phyloP scores from a whole-genome alignment of 441 rosid species.

The Omphalea diandra region DNA sequence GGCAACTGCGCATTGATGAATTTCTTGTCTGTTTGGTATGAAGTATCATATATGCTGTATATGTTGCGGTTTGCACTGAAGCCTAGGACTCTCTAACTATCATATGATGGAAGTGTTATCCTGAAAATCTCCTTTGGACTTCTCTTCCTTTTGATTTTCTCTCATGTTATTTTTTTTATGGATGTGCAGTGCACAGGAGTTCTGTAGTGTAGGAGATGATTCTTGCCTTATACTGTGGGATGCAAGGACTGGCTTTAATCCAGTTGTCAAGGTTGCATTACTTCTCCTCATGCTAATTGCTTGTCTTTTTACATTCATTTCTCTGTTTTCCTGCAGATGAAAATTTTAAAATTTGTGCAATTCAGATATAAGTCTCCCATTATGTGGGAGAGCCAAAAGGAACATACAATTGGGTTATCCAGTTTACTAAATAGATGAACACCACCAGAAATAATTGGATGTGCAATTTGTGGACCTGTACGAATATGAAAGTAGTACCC shows the following conservation, averaged over 20 bases:
- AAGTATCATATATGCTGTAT: not conserved
- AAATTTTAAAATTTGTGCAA: not conserved
- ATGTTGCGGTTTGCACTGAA: not conserved
- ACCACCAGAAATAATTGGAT: not conserved
- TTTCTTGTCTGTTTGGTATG: not conserved
- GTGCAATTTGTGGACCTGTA: not conserved
- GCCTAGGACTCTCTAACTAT: not conserved
- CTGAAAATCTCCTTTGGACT: not conserved
- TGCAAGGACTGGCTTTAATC: constrained; percentile 45
- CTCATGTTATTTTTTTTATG: constrained; percentile 30
- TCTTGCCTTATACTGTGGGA: constrained; percentile 57
- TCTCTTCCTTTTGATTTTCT: not conserved
- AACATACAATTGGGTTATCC: too few species aligned
- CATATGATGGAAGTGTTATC: not conserved
- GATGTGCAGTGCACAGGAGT: constrained; percentile 34
- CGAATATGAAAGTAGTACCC: not conserved
- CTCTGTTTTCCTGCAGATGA: not conserved
- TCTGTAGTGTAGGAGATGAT: constrained; percentile 58
- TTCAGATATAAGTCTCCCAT: not conserved
- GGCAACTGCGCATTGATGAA: not conserved
- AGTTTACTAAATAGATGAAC: not conserved
- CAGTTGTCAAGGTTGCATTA: constrained; percentile 45
- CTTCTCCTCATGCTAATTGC: not conserved
- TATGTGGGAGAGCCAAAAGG: not conserved
- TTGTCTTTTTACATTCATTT: not conserved